These are phyloP conservation scores for Achaetomiella virescens DNA, from an alignment of 495 filamentous ascomycete genomes.

Conservation along the genomic window DNA sequence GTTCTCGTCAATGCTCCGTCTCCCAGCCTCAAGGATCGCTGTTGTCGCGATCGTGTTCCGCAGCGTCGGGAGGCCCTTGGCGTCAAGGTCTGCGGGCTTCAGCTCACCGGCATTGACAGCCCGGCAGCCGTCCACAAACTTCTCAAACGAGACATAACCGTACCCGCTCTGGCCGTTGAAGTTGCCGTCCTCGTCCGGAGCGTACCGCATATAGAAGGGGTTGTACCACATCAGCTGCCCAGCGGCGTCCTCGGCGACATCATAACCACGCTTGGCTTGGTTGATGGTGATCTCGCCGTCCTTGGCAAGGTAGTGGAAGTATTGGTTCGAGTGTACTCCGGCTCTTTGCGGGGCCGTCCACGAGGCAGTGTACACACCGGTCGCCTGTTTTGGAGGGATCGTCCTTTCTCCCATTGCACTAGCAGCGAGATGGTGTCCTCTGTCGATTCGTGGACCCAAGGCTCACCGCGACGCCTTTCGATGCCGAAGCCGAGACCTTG, in stretches of 20 bases:
- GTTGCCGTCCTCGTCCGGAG: constrained; percentile 91
- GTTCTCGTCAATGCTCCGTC: constrained; percentile 73
- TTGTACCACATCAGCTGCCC: constrained; percentile 74
- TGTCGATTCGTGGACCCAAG: constrained; percentile 70
- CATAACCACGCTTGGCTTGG: constrained; percentile 91
- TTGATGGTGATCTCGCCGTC: constrained; percentile 83
- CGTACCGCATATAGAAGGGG: constrained; percentile 96
- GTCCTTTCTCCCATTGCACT: constrained; percentile 74
- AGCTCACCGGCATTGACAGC: constrained; percentile 65
- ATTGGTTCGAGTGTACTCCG: constrained; percentile 90
- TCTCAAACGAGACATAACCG: constrained; percentile 90
- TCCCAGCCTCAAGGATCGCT: constrained; percentile 82
- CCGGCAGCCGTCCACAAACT: constrained; percentile 84
- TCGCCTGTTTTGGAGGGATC: constrained; percentile 63
- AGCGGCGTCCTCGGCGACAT: constrained; percentile 75
- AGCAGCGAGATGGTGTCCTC: constrained; percentile 91
- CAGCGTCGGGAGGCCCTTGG: constrained; percentile 74
- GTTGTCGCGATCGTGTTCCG: constrained; percentile 85
- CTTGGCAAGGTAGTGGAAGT: constrained; percentile 86
- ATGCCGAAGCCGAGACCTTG: constrained; percentile 70
- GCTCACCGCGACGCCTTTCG: constrained; percentile 60
- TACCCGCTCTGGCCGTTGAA: constrained; percentile 89
- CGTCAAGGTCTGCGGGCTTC: constrained; percentile 69
- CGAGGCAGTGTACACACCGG: constrained; percentile 87
- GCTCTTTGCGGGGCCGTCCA: constrained; percentile 92